Conservation (phyloP, 129 eudicot species). For the Solidago caesia region DNA sequence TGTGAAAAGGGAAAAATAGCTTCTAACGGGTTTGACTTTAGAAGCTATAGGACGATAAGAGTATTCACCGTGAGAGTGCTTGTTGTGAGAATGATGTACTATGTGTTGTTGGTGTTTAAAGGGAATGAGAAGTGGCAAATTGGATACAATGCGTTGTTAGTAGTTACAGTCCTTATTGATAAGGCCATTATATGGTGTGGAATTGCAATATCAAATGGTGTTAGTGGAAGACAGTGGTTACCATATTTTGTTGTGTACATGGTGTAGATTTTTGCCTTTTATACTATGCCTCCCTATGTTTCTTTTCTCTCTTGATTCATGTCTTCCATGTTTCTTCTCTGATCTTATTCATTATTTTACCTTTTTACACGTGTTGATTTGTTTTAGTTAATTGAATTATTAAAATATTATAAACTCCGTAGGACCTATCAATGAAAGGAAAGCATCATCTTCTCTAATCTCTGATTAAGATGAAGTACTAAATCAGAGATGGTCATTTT, state of each 20-base stretch:
- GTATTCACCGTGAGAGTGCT: neutral
- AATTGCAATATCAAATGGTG: neutral
- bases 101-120: neutral
- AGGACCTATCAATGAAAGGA: neutral
- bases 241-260: neutral
- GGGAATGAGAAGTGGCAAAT: slow-evolving; percentile 10
- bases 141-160: neutral
- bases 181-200: neutral
- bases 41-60: neutral
- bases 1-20: neutral
- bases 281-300: slow-evolving; percentile 2
- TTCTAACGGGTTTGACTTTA: slow-evolving; percentile 9
- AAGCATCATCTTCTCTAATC: neutral
- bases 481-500: neutral
- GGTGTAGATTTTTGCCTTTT: neutral
- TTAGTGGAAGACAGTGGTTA: neutral
- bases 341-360: neutral
- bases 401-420: neutral
- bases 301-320: neutral
- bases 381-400: neutral
- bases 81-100: neutral
- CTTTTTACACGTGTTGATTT: slow-evolving; percentile 1
- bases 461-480: neutral
- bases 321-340: neutral
- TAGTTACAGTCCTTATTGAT: slow-evolving; percentile 3